Evolutionary conservation across 768 basidiomycete genomes (phyloP), one percentile per base, ranked within the genome.

Genomic region (Tremella fuciformis): DNA sequence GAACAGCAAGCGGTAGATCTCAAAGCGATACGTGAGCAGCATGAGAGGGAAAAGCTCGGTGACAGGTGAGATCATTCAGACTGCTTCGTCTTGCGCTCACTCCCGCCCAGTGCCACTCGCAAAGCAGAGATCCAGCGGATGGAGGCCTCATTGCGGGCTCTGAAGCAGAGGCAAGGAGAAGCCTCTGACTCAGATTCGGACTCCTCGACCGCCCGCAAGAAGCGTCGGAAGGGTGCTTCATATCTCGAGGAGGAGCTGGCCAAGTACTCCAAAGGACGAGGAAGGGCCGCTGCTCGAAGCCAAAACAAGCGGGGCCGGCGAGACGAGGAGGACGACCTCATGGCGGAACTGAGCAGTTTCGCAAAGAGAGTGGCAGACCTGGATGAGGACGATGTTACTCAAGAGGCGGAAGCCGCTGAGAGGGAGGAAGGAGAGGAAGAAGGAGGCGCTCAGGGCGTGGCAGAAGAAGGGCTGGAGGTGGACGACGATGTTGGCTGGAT

Each of bases 81-180:
- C 51, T 19, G 19, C 4, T 49, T 13, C 3, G 39, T 24, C 13
- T 8, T 0, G 37, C 29, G 51, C 44, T 59, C 22, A 59, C 11
- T 29, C 24, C n/a, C n/a, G 37, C 8, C 15, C 58, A 91, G 87
- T 53, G 81, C 81, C 34, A 77, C 82, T 11, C 87, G 88, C 19
- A 65, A 73, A 59, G 71, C 67, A 25, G 75, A 74, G 50, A 78
- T 78, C 54, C 68, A 73, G 38, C 58, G 63, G 13, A 89, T 97
- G 85, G 90, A 97, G 76, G 85, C 84, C 7, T 88, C 91, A 46
- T 88, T 97, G 55, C 86, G 89, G 22, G 86, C 84, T 61, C 83
- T 94, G 7, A 81, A 84, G 25, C 84, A 85, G 60, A 82, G 81
- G 42, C 83, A 55, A 24, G 65, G 70, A 6, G 81, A 81, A 22